Percentiles rank a stretch among this genome's conserved stretches.
phyloP scores from a whole-genome alignment of 768 basidiomycete species.

The Suillus fuscotomentosus region DNA sequence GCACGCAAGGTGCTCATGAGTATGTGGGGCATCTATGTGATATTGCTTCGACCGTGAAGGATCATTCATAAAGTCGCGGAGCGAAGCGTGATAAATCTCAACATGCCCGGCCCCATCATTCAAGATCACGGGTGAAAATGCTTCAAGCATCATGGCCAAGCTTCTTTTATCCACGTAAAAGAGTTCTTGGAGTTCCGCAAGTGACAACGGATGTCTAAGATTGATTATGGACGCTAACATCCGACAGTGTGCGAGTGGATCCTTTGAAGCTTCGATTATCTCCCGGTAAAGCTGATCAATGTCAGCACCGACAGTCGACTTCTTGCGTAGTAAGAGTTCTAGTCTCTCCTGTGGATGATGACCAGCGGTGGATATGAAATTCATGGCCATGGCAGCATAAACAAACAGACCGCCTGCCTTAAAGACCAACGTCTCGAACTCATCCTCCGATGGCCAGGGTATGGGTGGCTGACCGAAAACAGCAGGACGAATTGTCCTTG shows the following conservation, averaged over 20 bases:
- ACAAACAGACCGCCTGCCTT: conserved; percentile 15
- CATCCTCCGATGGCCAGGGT: conserved; percentile 17
- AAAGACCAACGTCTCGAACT: conserved; percentile 11
- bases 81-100: not conserved
- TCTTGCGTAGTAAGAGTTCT: not conserved
- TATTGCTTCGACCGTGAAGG: conserved; percentile 1
- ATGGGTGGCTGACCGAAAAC: conserved; percentile 4
- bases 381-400: conserved; percentile 17
- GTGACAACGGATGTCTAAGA: not conserved
- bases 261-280: not conserved
- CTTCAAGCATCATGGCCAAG: not conserved
- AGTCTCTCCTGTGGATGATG: not conserved
- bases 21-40: not conserved
- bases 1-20: not conserved
- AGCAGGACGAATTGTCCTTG: conserved; percentile 4
- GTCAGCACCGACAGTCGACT: not conserved
- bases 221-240: not conserved
- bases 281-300: not conserved
- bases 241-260: not conserved
- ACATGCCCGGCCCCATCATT: not conserved
- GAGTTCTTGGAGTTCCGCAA: not conserved
- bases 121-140: not conserved
- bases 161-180: not conserved
- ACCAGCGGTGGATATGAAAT: conserved; percentile 11
- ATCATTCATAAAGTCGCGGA: not conserved